These are phyloP conservation scores for Botryotinia convoluta DNA, from an alignment of 2,329 filamentous ascomycete species.

Conservation along the genomic window DNA sequence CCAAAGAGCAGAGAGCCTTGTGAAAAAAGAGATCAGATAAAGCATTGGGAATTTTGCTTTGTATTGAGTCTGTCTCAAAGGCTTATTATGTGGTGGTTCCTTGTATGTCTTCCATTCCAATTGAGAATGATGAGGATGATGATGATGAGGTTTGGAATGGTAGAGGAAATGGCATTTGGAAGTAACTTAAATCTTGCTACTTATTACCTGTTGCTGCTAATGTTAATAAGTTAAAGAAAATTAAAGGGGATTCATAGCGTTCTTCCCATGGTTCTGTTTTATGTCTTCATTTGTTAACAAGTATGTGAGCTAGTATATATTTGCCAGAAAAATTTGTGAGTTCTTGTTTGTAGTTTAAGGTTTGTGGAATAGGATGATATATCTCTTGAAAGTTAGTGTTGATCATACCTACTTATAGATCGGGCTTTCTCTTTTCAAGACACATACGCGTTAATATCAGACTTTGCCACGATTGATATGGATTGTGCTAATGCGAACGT, in stretches of 20 bases:
- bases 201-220: not conserved
- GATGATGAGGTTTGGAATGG: not conserved
- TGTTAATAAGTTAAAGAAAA: not conserved
- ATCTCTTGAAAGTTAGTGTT: not conserved
- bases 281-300: not conserved
- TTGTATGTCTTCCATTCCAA: not conserved
- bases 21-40: too few species aligned
- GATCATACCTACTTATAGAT: not conserved
- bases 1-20: too few species aligned
- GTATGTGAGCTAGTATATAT: too few species aligned
- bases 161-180: not conserved
- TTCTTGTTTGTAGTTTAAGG: too few species aligned
- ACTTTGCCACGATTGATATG: not conserved
- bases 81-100: rapidly evolving
- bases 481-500: not conserved
- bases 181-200: not conserved
- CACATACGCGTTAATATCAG: not conserved
- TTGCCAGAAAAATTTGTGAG: too few species aligned
- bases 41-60: too few species aligned
- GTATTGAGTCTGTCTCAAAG: too few species aligned
- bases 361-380: not conserved
- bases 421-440: not conserved
- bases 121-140: not conserved
- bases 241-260: not conserved
- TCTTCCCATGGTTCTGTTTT: not conserved